phyloP scores from a whole-genome alignment of 352 stramenopile genomes.

The Phytophthora ohioensis region DNA sequence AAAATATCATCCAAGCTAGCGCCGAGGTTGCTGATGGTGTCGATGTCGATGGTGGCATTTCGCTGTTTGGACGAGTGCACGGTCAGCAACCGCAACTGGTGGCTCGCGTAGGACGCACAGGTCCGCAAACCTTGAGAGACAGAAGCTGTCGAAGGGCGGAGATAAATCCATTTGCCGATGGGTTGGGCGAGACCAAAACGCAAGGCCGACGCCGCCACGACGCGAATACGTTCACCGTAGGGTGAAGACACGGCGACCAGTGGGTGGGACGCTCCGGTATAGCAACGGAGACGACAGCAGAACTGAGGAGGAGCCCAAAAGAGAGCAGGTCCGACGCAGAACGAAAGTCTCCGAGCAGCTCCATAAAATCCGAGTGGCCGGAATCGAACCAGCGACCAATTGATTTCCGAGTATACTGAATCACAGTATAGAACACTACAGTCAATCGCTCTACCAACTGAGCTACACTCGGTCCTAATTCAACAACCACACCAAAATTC shows the following conservation, averaged over 20 bases:
- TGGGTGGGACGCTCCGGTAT: neutral
- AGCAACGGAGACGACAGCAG: neutral
- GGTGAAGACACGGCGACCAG: neutral
- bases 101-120: no score
- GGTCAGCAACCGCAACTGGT: neutral
- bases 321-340: neutral
- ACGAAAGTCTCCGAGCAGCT: neutral
- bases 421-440: constrained; percentile 9
- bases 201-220: no score
- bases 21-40: neutral
- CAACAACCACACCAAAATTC: neutral
- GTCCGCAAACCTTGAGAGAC: no score
- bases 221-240: no score
- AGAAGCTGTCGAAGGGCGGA: no score
- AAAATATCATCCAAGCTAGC: no score
- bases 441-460: constrained; percentile 6
- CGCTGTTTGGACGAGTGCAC: neutral
- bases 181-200: no score
- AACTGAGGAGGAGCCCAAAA: neutral
- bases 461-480: neutral
- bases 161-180: no score
- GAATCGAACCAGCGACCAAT: constrained; percentile 1
- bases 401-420: constrained; percentile 2
- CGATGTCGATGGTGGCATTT: neutral
- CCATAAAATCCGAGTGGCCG: neutral